Percentiles rank a stretch among this genome's conserved stretches.
These are phyloP conservation scores for Trichoderma polysporum DNA, from an alignment of 2,329 filamentous ascomycete genomes.

Conservation along the genomic window DNA sequence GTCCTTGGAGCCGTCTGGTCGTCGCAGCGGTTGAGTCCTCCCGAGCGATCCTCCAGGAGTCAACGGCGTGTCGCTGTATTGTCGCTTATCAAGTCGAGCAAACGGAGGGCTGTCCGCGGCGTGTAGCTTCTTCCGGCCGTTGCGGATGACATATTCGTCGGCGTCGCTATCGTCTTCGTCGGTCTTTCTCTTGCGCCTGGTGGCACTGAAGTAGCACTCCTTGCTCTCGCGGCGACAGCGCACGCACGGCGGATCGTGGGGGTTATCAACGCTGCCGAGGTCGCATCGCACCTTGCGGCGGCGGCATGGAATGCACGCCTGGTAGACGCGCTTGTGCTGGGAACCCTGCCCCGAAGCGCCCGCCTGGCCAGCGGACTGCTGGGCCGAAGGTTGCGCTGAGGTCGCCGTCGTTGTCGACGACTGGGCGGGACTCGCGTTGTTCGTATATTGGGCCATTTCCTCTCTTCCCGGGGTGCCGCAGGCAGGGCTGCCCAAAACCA, in stretches of 20 bases:
- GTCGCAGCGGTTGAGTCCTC: constrained; percentile 63
- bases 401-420: constrained; percentile 25
- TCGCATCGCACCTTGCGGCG: constrained; percentile 63
- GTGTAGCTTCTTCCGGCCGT: constrained; percentile 68
- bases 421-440: constrained; percentile 26
- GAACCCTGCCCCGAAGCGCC: constrained; percentile 17
- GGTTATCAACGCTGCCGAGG: constrained; percentile 80
- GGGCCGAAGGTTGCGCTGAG: constrained; percentile 20
- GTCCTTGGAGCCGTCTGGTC: constrained; percentile 50
- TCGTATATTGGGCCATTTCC: constrained; percentile 27
- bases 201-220: constrained; percentile 95
- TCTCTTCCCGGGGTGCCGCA: neutral
- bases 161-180: constrained; percentile 54
- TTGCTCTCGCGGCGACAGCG: constrained; percentile 93
- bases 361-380: constrained; percentile 24
- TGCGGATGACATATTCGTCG: constrained; percentile 69
- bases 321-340: constrained; percentile 62
- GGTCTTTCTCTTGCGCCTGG: constrained; percentile 84
- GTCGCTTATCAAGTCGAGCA: constrained; percentile 41
- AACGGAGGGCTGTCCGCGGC: constrained; percentile 47
- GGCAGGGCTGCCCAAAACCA: neutral
- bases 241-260: constrained; percentile 89
- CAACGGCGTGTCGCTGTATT: constrained; percentile 54
- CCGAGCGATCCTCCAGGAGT: constrained; percentile 68
- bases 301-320: constrained; percentile 62